A percentile compares a stretch with the other conserved stretches of the same genome.
phyloP scores from a whole-genome alignment of 1,284 basidiomycete species.

The Wallemia mellicola region DNA sequence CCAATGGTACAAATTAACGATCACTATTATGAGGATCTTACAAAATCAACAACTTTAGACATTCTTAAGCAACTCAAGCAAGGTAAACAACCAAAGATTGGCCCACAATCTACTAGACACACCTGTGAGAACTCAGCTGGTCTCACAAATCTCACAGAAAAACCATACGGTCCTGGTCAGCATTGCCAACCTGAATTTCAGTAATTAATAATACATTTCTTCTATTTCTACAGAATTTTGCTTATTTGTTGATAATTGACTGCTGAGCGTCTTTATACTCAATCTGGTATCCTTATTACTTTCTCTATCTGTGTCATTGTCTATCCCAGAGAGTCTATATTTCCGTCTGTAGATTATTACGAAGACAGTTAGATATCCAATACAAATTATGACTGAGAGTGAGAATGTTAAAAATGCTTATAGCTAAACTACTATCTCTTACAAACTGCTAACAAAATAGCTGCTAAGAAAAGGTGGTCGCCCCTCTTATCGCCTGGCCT shows the following conservation, averaged over 20 bases:
- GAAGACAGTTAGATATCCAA: not conserved
- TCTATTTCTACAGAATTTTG: not conserved
- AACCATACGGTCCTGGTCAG: conserved; percentile 86
- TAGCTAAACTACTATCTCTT: not conserved
- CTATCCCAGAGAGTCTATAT: not conserved
- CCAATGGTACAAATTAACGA: conserved; percentile 94
- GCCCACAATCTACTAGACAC: conserved; percentile 59
- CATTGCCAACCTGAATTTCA: conserved; percentile 63
- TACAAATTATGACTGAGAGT: not conserved
- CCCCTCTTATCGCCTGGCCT: not conserved
- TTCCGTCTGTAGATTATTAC: not conserved
- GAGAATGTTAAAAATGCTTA: not conserved
- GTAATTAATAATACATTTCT: conserved; percentile 12
- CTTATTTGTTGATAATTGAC: too few relatives aligned
- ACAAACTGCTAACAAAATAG: not conserved
- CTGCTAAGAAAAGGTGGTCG: not conserved
- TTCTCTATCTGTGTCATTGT: not conserved
- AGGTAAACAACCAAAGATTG: conserved; percentile 64
- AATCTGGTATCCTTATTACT: not conserved
- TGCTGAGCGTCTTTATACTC: not conserved
- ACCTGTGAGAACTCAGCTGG: conserved; percentile 75
- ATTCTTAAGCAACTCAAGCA: conserved; percentile 56
- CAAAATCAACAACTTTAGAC: conserved; percentile 62
- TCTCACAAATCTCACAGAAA: conserved; percentile 47
- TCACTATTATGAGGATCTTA: conserved; percentile 96